Evolutionary conservation across 495 filamentous ascomycete species (phyloP), one percentile per base, ranked within the genome.

Genomic region (Penicillium angulare): DNA sequence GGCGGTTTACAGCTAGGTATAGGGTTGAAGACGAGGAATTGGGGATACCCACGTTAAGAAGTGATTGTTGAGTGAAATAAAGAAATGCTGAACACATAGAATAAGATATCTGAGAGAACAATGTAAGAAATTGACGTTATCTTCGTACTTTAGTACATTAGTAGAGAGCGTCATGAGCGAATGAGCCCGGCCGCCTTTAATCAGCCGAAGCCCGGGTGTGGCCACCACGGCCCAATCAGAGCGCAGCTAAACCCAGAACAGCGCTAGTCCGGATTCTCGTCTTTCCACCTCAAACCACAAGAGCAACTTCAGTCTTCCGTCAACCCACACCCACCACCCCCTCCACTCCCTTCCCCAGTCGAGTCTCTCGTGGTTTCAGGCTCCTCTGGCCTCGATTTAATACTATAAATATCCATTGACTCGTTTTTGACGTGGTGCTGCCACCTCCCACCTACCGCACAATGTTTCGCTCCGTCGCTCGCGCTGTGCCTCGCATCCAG

Each of bases 401-500:
- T 43, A 45, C 36, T 65, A 56, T 23, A 46, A 50, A 34, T 34
- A 50, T 55, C 59, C 56, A 68, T 72, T 67, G 59, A 68, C 59
- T 49, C 34, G 23, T 55, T 66, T 53, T 62, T 49, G 61, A 65
- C 66, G 60, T 60, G 60, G 66, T 54, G 39, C 46, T 59, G 20
- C 59, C 60, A 63, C 59, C 62, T 63, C 62, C 59, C 60, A 50
- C 61, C 60, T 62, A 55, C 56, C 73, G 61, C 73, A 75, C 66
- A 70, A 77, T 77, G 73, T 74, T 75, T 70, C 73, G 63, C 60
- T 68, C 71, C 61, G 53, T 71, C 54, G 61, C 72, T 63, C 70
- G 69, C 56, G 73, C 72, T 67, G 69, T 62, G 53, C 63, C 69
- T 73, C 73, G 73, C 65, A 73, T 66, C 65, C 66, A 71, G 62